Conservation (phyloP, 179 eudicot species). For the Nepenthes alata region DNA sequence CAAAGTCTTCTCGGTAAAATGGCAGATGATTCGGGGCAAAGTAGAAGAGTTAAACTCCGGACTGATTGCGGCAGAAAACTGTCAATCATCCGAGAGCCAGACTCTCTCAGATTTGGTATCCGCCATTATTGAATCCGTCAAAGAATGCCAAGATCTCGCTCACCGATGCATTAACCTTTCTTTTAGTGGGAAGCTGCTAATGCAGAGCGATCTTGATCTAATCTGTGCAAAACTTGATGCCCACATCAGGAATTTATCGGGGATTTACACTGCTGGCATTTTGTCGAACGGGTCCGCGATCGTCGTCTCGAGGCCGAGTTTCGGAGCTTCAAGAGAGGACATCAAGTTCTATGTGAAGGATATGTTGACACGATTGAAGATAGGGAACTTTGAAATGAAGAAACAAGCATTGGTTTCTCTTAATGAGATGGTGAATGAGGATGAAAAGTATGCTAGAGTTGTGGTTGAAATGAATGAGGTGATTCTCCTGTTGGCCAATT, state of each 20-base stretch:
- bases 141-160: slow-evolving; percentile 30
- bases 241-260: slow-evolving; percentile 19
- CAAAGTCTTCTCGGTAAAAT: slow-evolving; percentile 46
- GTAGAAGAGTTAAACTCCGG: slow-evolving; percentile 51
- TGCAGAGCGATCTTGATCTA: slow-evolving; percentile 82
- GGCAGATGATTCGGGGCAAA: slow-evolving; percentile 53
- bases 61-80: slow-evolving; percentile 27
- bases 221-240: slow-evolving; percentile 30
- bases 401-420: slow-evolving; percentile 41
- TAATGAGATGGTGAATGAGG: slow-evolving; percentile 46
- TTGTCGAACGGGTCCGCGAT: slow-evolving; percentile 39
- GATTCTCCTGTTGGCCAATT: slow-evolving; percentile 23
- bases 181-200: slow-evolving; percentile 65
- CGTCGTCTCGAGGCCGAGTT: slow-evolving; percentile 45
- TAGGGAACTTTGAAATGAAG: slow-evolving; percentile 52
- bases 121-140: slow-evolving; percentile 19
- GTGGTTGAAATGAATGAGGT: slow-evolving; percentile 37
- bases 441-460: slow-evolving; percentile 48
- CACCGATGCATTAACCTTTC: slow-evolving; percentile 34
- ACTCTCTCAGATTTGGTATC: slow-evolving; percentile 22
- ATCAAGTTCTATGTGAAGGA: slow-evolving; percentile 56
- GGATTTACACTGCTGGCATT: slow-evolving; percentile 32
- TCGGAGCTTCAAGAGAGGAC: slow-evolving; percentile 44
- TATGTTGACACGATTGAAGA: slow-evolving; percentile 52
- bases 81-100: slow-evolving; percentile 9